Conservation (phyloP, 176 grass and related monocot genomes). For the Musa schizocarpa region DNA sequence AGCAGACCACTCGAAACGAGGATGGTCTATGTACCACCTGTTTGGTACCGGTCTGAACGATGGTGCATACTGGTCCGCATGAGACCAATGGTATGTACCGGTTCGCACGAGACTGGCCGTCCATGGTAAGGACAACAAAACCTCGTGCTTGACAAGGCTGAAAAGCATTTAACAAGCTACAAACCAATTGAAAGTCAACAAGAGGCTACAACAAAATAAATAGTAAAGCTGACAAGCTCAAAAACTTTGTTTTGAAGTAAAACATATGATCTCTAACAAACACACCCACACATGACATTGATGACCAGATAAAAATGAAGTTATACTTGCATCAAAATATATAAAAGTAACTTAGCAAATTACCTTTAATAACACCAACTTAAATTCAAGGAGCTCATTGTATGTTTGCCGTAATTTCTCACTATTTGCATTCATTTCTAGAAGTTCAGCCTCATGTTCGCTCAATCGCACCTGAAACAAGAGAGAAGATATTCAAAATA, state of each 20-base stretch:
- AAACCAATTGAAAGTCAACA: background rate
- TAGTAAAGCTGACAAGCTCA: background rate
- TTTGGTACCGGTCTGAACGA: too few species aligned
- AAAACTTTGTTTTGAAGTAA: background rate
- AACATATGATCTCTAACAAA: too few species aligned
- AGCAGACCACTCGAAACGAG: too few species aligned
- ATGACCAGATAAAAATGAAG: background rate
- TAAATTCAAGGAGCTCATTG: conserved; percentile 99
- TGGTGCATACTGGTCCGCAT: too few species aligned
- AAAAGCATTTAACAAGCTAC: background rate
- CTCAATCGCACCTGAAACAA: conserved; percentile 52
- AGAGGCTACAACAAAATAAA: background rate
- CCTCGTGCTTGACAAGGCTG: background rate
- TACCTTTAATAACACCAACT: conserved; percentile 97
- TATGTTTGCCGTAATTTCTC: conserved; percentile 76
- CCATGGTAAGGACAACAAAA: background rate
- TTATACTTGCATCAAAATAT: background rate
- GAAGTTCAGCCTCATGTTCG: conserved; percentile 88
- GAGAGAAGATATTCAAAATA: background rate
- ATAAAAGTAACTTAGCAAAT: conserved; percentile 20
- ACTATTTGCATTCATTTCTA: conserved; percentile 89
- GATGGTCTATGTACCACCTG: too few species aligned
- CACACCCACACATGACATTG: too few species aligned
- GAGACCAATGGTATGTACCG: too few species aligned
- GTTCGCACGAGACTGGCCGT: too few species aligned